These are phyloP conservation scores for Geranium rotundifolium DNA, from an alignment of 345 rosid species.

Conservation along the genomic window DNA sequence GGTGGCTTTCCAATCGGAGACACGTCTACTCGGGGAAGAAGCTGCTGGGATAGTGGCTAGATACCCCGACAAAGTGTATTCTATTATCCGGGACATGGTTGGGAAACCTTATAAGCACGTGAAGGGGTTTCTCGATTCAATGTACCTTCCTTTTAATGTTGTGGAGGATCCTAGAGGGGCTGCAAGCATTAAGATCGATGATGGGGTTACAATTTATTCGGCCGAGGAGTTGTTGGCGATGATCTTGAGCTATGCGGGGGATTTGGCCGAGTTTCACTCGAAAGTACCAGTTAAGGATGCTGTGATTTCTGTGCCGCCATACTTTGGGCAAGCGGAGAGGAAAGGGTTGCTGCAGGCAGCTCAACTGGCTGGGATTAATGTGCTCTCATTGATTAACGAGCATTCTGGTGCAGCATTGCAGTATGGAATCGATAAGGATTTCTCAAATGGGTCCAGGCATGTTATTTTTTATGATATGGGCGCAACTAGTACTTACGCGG, in stretches of 20 bases:
- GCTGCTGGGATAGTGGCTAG: constrained; percentile 88
- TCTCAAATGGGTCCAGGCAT: constrained; percentile 72
- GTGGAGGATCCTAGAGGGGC: constrained; percentile 78
- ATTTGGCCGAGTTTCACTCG: constrained; percentile 75
- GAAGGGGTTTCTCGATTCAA: constrained; percentile 42
- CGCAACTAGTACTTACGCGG: constrained; percentile 75
- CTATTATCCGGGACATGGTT: constrained; percentile 71
- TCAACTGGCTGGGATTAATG: constrained; percentile 83
- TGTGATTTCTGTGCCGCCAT: constrained; percentile 80
- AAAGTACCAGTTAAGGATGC: constrained; percentile 55
- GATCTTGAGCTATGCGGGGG: constrained; percentile 54
- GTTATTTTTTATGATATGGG: constrained; percentile 98
- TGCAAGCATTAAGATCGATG: constrained; percentile 46
- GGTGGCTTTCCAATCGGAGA: constrained; percentile 66
- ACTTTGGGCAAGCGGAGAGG: constrained; percentile 94
- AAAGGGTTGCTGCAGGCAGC: constrained; percentile 80
- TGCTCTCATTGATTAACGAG: constrained; percentile 68
- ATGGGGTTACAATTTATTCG: constrained; percentile 32
- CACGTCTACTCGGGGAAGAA: constrained; percentile 81
- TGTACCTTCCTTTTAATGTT: constrained; percentile 57
- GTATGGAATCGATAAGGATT: constrained; percentile 96
- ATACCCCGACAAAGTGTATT: constrained; percentile 67
- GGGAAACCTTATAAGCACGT: constrained; percentile 71
- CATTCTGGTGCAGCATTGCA: constrained; percentile 97
- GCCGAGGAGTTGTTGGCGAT: constrained; percentile 90